Evolutionary conservation across 2,329 filamentous ascomycete species (phyloP), one percentile per base, ranked within the genome.

Genomic region (Beauveria scarabaeidicola): DNA sequence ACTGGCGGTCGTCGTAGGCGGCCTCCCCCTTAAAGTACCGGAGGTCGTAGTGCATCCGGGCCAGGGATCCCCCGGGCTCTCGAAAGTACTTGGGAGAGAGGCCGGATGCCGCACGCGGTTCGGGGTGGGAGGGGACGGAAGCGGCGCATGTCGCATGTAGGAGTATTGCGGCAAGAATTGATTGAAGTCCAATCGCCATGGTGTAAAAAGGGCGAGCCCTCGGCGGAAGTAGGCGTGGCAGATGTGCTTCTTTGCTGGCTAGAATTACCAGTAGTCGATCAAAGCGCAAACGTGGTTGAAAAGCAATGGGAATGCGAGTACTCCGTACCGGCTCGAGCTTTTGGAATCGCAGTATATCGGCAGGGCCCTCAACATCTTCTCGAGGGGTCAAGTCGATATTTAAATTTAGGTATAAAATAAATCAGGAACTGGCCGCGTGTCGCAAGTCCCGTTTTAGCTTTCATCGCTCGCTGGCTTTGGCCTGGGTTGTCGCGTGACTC

Each of bases 41-140:
- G 25, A 69, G 72, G 71, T 93, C 89, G 72, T 93, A 93, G 74
- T 93, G 89, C 55, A 83, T 82, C 23, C 88, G 78, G 32, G 79
- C 78, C 57, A 83, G 74, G 65, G 79, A 78, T 58, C 74, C 75
- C 54, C 86, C 85, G 0, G 86, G 82, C 69, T 90, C 87, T 60
- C 80, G 76, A 71, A 88, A 88, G 72, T 88, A 88, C 68, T 88
- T 88, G 47, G 23, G 6, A 9, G 54, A 23, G 69, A 63, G 2
- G 13, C 29, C 29, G 3, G 38, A 41, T 5, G 44, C 32, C 11
- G 44, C 43, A 4, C 29, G 44, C 41, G 25, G 21, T 21, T 38
- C 43, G 8, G 21, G 29, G 25, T 54, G 21, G 8, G 52, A 54
- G 3, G 15, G 13, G 21, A 17, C 44, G 25, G 44, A 19, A 32